These are phyloP conservation scores for Pichia nanzhaoensis DNA, from an alignment of 805 yeast species.

Conservation along the genomic window DNA sequence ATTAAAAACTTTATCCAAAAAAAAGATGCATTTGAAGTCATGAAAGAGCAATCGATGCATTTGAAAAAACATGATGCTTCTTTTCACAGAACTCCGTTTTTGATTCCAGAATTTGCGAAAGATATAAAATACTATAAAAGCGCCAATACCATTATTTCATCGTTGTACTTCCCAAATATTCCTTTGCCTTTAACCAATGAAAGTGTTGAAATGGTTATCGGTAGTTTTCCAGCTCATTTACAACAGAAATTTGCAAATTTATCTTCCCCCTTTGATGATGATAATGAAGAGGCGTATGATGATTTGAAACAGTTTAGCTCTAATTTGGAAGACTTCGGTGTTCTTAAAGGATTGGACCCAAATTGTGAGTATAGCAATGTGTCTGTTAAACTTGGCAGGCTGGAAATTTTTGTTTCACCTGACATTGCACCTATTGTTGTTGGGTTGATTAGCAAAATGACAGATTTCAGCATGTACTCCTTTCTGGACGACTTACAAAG, in stretches of 20 bases:
- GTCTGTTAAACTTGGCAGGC: conserved; percentile 47
- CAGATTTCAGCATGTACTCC: conserved; percentile 36
- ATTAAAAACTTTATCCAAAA: conserved; percentile 56
- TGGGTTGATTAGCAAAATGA: conserved; percentile 33
- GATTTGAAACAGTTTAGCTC: conserved; percentile 8
- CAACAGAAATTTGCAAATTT: conserved; percentile 13
- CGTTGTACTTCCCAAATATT: conserved; percentile 57
- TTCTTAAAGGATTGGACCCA: conserved; percentile 28
- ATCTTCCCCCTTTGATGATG: conserved; percentile 4
- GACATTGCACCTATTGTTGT: conserved; percentile 15
- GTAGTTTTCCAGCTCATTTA: conserved; percentile 26
- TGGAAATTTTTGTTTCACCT: conserved; percentile 44
- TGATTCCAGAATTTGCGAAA: conserved; percentile 47
- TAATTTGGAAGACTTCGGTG: conserved; percentile 10
- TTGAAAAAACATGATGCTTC: conserved; percentile 72
- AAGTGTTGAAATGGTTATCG: conserved; percentile 39
- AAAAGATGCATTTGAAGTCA: conserved; percentile 38
- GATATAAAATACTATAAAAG: conserved; percentile 41
- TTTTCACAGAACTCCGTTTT: conserved; percentile 70
- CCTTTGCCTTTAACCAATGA: conserved; percentile 51
- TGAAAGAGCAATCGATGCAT: conserved; percentile 56
- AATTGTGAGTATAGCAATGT: conserved; percentile 46
- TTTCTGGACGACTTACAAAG: conserved; percentile 62
- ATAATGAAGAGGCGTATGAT: conserved; percentile 2
- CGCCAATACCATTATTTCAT: conserved; percentile 48